Evolutionary conservation across 345 rosid species (phyloP).

Genomic region (Ailanthus altissimus): DNA sequence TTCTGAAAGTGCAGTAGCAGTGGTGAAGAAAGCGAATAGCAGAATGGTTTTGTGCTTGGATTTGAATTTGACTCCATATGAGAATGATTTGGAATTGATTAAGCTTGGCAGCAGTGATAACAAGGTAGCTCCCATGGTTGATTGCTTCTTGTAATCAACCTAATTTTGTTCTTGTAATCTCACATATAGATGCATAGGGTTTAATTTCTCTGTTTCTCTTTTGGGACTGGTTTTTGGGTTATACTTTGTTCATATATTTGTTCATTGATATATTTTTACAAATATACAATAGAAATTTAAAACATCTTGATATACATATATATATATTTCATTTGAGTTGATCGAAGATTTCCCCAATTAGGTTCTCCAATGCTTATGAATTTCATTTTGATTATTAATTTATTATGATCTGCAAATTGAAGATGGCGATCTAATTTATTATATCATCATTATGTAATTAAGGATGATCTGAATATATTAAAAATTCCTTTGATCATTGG

Average conservation of each 20-base stretch:
- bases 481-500: too few species aligned
- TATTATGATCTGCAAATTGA: neutral
- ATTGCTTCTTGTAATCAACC: slow-evolving; percentile 28
- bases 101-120: slow-evolving; percentile 27
- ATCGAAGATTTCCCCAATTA: neutral
- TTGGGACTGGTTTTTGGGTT: neutral
- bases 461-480: slow-evolving; percentile 11
- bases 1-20: neutral
- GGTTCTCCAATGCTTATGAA: neutral
- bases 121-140: slow-evolving; percentile 28
- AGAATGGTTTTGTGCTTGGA: slow-evolving; percentile 53
- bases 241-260: neutral
- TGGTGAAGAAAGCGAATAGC: slow-evolving; percentile 49
- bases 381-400: neutral
- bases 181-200: too few species aligned
- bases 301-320: neutral
- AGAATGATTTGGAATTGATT: slow-evolving; percentile 59
- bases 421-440: neutral
- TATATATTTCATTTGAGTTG: neutral
- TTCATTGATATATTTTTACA: neutral
- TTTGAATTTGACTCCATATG: slow-evolving; percentile 69
- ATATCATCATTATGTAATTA: slow-evolving; percentile 1
- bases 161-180: too few species aligned
- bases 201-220: neutral
- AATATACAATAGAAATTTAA: neutral